Conservation (phyloP, 805 yeast genomes). For the Hanseniaspora jakobsenii region DNA sequence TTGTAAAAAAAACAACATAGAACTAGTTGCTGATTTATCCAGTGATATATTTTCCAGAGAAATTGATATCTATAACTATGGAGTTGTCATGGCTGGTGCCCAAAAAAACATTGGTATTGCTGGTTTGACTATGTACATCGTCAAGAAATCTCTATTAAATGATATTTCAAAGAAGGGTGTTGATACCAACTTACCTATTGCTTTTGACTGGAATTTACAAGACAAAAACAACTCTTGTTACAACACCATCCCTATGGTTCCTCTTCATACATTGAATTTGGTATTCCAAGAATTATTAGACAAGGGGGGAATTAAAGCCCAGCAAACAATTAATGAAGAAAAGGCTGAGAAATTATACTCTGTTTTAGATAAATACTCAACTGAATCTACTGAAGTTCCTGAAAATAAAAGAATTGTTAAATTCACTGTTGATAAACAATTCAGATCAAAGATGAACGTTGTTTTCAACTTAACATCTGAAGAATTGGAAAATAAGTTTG, state of each 20-base stretch:
- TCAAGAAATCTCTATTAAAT: slow-evolving; percentile 66
- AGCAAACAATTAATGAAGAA: slow-evolving; percentile 42
- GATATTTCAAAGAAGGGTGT: slow-evolving; percentile 30
- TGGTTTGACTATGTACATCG: slow-evolving; percentile 83
- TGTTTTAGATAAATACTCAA: slow-evolving; percentile 54
- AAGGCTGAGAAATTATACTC: slow-evolving; percentile 58
- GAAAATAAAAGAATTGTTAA: slow-evolving; percentile 34
- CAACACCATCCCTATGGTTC: slow-evolving; percentile 90
- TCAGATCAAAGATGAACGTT: slow-evolving; percentile 82
- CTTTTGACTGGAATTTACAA: slow-evolving; percentile 74
- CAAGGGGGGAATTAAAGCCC: slow-evolving; percentile 61
- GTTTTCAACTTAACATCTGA: slow-evolving; percentile 66
- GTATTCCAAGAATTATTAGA: slow-evolving; percentile 53
- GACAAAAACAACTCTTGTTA: slow-evolving; percentile 85
- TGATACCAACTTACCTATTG: slow-evolving; percentile 75
- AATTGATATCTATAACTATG: slow-evolving; percentile 73
- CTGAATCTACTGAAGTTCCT: slow-evolving; percentile 16
- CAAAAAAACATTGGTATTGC: slow-evolving; percentile 97
- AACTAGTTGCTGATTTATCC: slow-evolving; percentile 87
- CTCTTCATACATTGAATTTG: slow-evolving; percentile 72
- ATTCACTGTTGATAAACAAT: slow-evolving; percentile 49
- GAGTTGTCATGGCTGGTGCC: slow-evolving; percentile 92
- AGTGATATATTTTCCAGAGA: slow-evolving; percentile 77
- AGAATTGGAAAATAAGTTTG: slow-evolving; percentile 55
- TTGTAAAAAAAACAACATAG: slow-evolving; percentile 42